Percentiles rank a stretch among this genome's conserved stretches.
phyloP scores from a whole-genome alignment of 2,329 filamentous ascomycete species.

The Xylariaceae sp. region DNA sequence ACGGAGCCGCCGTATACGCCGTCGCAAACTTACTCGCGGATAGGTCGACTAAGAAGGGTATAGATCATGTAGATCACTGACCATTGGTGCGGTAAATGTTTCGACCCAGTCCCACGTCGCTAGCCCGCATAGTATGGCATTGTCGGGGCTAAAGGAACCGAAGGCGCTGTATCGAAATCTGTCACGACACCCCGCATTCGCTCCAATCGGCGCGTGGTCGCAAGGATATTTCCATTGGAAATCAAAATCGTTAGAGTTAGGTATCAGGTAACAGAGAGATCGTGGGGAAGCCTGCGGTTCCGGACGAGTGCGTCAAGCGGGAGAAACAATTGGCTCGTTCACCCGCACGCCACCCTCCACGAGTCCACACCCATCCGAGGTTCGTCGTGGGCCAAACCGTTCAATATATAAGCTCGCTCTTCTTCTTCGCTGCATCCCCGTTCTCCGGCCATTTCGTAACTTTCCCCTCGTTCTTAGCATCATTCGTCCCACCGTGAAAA shows the following conservation, averaged over 20 bases:
- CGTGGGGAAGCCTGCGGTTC: constrained; percentile 3
- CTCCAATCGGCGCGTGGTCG: constrained; percentile 15
- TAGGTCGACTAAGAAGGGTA: not conserved
- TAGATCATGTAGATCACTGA: not conserved
- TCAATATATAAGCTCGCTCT: constrained; percentile 16
- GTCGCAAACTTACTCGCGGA: not conserved
- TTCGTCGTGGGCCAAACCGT: constrained; percentile 19
- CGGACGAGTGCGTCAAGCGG: not conserved
- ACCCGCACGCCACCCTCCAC: constrained; percentile 4
- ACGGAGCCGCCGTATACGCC: not conserved
- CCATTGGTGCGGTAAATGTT: constrained; percentile 22
- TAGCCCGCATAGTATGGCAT: not conserved
- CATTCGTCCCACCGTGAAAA: constrained; percentile 14
- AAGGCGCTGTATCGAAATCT: constrained; percentile 10
- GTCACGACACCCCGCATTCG: constrained; percentile 18
- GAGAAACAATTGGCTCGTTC: constrained; percentile 4
- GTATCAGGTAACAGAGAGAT: not conserved
- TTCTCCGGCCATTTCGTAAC: constrained; percentile 1
- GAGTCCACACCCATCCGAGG: not conserved
- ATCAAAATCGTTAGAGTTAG: not conserved
- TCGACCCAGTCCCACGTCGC: not conserved
- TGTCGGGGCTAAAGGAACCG: constrained; percentile 20
- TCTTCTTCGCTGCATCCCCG: constrained; percentile 3
- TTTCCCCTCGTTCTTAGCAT: constrained; percentile 9
- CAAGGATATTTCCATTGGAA: not conserved